A percentile compares a stretch with the other conserved stretches of the same genome.
phyloP scores from a whole-genome alignment of 1,139 yeast species.

The Geotrichum europaeum region DNA sequence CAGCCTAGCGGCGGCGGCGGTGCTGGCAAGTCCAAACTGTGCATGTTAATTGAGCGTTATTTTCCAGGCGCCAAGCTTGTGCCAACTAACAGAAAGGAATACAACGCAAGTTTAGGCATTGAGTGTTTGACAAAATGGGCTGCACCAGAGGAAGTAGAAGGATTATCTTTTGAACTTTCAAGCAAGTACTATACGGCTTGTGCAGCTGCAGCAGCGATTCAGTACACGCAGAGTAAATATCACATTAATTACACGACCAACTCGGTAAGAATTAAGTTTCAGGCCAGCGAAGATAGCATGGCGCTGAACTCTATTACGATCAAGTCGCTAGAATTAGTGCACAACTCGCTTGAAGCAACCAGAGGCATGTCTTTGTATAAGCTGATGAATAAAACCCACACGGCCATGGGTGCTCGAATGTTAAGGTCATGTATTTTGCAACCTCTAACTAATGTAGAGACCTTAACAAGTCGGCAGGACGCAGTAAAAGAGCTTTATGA shows the following conservation, averaged over 20 bases:
- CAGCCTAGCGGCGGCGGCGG: slow-evolving; percentile 3
- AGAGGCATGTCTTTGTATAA: slow-evolving; percentile 35
- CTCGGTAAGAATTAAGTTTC: slow-evolving; percentile 36
- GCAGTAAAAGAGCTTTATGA: slow-evolving; percentile 14
- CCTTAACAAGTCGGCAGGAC: slow-evolving; percentile 25
- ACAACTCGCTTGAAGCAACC: slow-evolving; percentile 30
- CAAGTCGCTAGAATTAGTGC: slow-evolving; percentile 37
- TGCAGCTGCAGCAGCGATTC: slow-evolving; percentile 37
- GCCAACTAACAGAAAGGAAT: slow-evolving; percentile 26
- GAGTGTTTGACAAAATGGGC: slow-evolving; percentile 24
- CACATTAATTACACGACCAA: slow-evolving; percentile 25
- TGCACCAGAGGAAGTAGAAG: slow-evolving; percentile 23
- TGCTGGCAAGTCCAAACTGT: slow-evolving; percentile 34
- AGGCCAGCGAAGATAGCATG: slow-evolving; percentile 40
- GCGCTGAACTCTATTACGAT: slow-evolving; percentile 39
- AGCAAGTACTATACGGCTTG: slow-evolving; percentile 29
- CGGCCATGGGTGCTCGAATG: slow-evolving; percentile 44
- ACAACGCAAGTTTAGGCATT: slow-evolving; percentile 27
- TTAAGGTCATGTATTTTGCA: slow-evolving; percentile 41
- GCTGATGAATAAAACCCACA: slow-evolving; percentile 37
- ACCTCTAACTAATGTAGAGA: slow-evolving; percentile 39
- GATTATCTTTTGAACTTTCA: slow-evolving; percentile 23
- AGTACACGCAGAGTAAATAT: slow-evolving; percentile 22
- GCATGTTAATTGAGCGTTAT: slow-evolving; percentile 37
- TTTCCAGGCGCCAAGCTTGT: slow-evolving; percentile 28